Conservation (phyloP, 768 basidiomycete genomes). For the Agrocybe chaxingu region DNA sequence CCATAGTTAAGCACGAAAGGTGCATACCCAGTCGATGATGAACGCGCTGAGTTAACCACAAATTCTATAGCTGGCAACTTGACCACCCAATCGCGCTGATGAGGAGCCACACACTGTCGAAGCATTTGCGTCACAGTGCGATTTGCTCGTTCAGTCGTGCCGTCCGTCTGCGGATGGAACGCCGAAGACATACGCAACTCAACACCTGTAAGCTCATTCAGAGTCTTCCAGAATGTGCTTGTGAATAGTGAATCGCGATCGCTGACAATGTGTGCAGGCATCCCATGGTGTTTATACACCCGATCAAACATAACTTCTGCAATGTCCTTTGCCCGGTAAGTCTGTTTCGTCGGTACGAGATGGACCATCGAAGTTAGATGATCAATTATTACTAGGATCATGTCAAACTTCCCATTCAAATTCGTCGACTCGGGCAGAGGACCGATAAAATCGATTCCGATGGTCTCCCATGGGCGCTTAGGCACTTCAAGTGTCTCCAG, state of each 20-base stretch:
- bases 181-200: conserved; percentile 1
- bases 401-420: conserved; percentile 13
- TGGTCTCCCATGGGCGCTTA: conserved; percentile 2
- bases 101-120: not conserved
- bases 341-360: conserved; percentile 1
- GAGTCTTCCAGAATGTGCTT: conserved; percentile 2
- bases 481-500: conserved; percentile 6
- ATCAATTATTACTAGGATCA: conserved; percentile 23
- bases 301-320: conserved; percentile 20
- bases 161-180: conserved; percentile 10
- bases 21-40: conserved; percentile 19
- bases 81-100: conserved; percentile 23
- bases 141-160: conserved; percentile 7
- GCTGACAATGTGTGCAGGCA: conserved; percentile 6
- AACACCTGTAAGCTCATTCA: conserved; percentile 2
- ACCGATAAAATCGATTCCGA: conserved; percentile 29
- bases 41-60: conserved; percentile 22
- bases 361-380: conserved; percentile 8
- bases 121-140: conserved; percentile 6
- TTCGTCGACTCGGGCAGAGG: conserved; percentile 25
- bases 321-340: conserved; percentile 13
- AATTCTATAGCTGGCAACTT: conserved; percentile 17
- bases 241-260: conserved; percentile 9
- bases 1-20: conserved; percentile 10
- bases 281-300: conserved; percentile 32